Percentiles rank a stretch among this genome's conserved stretches.
Evolutionary conservation across 768 basidiomycete genomes (phyloP).

Genomic region (Hericium rajendrae): DNA sequence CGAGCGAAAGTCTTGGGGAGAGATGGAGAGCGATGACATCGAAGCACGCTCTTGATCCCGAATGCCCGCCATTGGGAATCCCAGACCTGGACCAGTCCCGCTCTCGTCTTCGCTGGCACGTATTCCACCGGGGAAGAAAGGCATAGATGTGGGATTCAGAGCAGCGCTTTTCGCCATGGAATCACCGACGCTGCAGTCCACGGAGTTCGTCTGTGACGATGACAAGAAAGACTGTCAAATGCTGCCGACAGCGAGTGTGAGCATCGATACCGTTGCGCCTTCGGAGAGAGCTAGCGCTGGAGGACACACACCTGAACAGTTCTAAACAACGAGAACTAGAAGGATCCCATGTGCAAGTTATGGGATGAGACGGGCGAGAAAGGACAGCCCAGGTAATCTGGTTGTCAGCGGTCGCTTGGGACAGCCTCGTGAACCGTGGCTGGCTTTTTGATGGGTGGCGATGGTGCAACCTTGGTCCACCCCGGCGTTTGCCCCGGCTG

Average conservation of each 20-base stretch:
- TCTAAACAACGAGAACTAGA: conserved; percentile 1
- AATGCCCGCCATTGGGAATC: conserved; percentile 37
- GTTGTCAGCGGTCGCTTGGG: conserved; percentile 6
- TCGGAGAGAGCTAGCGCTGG: conserved; percentile 1
- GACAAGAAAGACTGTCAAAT: background rate
- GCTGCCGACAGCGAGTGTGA: conserved; percentile 1
- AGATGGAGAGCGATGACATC: conserved; percentile 46
- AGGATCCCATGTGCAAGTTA: conserved; percentile 13
- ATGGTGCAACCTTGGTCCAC: conserved; percentile 1
- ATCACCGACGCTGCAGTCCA: conserved; percentile 4
- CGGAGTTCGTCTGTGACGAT: background rate
- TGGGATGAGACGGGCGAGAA: conserved; percentile 4
- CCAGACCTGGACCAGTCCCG: conserved; percentile 25
- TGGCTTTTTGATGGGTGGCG: conserved; percentile 12
- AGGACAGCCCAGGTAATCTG: conserved; percentile 13
- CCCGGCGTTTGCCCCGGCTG: background rate
- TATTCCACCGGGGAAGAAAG: conserved; percentile 71
- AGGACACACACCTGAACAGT: too few relatives aligned
- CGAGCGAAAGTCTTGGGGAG: conserved; percentile 58
- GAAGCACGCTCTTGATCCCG: conserved; percentile 35
- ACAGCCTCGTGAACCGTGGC: conserved; percentile 11
- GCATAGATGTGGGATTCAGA: conserved; percentile 74
- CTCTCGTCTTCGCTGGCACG: conserved; percentile 50
- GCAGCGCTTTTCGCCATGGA: conserved; percentile 66
- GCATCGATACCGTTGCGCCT: conserved; percentile 2